Conservation (phyloP, 1,139 yeast species). For the Lodderomyces theae region DNA sequence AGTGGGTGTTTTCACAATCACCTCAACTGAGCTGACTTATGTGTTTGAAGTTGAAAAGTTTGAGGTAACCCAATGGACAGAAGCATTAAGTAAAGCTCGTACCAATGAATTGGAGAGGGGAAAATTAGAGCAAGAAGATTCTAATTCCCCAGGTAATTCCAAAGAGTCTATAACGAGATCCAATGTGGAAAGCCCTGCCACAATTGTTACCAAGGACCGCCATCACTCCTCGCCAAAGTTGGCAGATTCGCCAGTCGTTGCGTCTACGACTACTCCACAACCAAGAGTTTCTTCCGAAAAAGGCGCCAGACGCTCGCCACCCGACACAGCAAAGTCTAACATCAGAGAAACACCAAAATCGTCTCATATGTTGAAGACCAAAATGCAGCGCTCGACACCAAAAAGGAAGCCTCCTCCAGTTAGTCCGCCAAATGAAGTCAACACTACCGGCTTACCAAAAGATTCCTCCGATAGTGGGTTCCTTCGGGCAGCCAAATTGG, state of each 20-base stretch:
- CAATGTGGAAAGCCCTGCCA: background rate
- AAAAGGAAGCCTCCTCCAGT: conserved; percentile 40
- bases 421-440: conserved; percentile 20
- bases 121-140: conserved; percentile 16
- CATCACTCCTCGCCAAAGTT: conserved; percentile 23
- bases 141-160: background rate
- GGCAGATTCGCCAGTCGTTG: conserved; percentile 23
- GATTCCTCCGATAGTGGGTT: conserved; percentile 23
- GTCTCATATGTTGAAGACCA: conserved; percentile 10
- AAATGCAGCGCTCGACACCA: conserved; percentile 14
- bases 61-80: conserved; percentile 58
- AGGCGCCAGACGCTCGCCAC: background rate
- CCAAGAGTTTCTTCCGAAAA: background rate
- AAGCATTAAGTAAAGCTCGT: conserved; percentile 49
- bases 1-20: conserved; percentile 53
- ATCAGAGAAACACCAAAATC: conserved; percentile 2
- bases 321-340: background rate
- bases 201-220: conserved; percentile 9
- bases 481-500: conserved; percentile 46
- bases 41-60: conserved; percentile 57
- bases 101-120: conserved; percentile 46
- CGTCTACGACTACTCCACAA: background rate
- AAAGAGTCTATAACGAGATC: conserved; percentile 6
- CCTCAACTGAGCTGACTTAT: conserved; percentile 45
- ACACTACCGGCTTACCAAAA: conserved; percentile 34